Evolutionary conservation across 176 grass and related monocot species (phyloP), one percentile per base, ranked within the genome.

Genomic region (Zoysia pacifica): DNA sequence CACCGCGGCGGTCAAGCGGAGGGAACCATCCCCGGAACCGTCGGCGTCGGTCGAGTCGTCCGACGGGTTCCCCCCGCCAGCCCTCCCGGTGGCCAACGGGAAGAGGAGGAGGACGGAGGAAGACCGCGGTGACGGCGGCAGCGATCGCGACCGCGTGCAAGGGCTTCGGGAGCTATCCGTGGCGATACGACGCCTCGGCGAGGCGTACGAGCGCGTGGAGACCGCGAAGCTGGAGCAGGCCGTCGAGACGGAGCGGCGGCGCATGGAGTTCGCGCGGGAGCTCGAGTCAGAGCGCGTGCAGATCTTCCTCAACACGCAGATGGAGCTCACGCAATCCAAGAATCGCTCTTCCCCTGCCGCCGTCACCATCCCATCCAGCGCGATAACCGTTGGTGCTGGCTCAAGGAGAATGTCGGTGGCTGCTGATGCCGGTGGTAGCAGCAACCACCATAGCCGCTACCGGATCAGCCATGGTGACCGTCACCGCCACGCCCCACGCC

Each of bases 291-390:
- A 95, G 73, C 86, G 90, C 50, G 86, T 90, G 64, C 88, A 99
- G 67, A 96, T 99, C 91, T 89, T 99, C 67, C 90, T 99, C 76
- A 91, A 99, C 78, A 91, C 93, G 20, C 90, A 93, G 71, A 90
- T 89, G 88, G 92, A 94, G 62, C 90, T 95, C 53, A 86, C 88
- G 3, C 92, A 91, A 70, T 81, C 84, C 61, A 92, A 89, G 66
- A 74, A 83, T 3, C 85, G 59, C 68, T 10, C 69, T 11, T 45
- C 82, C 53, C 20, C 66, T 16, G 39, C 62, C 20, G 11, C 65
- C 0, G 73, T 6, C 11, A 14, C 18, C 41, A 13, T 46, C n/a
- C 38, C 45, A n/a, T 61, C 65, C 6, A 72, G 50, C 14, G 51
- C 74, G 64, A 44, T 58, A 48, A n/a, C 48, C 39, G 61, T 28